A percentile compares a stretch with the other conserved stretches of the same genome.
These are phyloP conservation scores for Venturiaceae sp. DNA, from an alignment of 2,329 filamentous ascomycete species.

Conservation along the genomic window DNA sequence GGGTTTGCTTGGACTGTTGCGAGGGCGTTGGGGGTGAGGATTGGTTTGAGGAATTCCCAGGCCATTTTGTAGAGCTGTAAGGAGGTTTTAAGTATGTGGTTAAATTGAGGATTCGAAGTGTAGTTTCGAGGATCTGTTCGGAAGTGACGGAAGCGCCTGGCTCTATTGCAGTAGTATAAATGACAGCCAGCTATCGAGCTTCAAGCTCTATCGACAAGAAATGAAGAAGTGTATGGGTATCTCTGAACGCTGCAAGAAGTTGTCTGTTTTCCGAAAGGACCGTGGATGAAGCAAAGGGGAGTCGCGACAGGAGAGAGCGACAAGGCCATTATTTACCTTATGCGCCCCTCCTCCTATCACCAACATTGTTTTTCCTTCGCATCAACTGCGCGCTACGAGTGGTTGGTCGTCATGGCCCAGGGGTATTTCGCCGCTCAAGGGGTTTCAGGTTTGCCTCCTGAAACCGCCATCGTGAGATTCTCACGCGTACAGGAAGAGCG, in stretches of 20 bases:
- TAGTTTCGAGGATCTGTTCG: not conserved
- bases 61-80: conserved; percentile 7
- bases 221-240: not conserved
- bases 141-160: not conserved
- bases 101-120: not conserved
- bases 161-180: not conserved
- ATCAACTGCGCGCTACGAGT: not conserved
- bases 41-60: conserved; percentile 11
- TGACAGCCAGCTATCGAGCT: not conserved
- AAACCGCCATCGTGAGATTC: not conserved
- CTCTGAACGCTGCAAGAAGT: not conserved
- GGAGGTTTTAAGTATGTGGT: not conserved
- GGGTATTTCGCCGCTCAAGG: not conserved
- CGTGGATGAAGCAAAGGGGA: not conserved
- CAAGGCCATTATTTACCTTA: not conserved
- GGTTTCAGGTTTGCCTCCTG: not conserved
- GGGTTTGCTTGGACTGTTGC: conserved; percentile 11
- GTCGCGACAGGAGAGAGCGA: not conserved
- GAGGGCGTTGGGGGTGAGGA: conserved; percentile 12
- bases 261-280: not conserved
- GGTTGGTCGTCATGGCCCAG: not conserved
- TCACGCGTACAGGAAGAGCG: too few relatives aligned
- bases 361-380: not conserved
- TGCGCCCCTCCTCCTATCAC: not conserved
- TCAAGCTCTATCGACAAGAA: not conserved